These are phyloP conservation scores for Leishmania gerbilli DNA, from an alignment of 208 protist genomes.

Conservation along the genomic window DNA sequence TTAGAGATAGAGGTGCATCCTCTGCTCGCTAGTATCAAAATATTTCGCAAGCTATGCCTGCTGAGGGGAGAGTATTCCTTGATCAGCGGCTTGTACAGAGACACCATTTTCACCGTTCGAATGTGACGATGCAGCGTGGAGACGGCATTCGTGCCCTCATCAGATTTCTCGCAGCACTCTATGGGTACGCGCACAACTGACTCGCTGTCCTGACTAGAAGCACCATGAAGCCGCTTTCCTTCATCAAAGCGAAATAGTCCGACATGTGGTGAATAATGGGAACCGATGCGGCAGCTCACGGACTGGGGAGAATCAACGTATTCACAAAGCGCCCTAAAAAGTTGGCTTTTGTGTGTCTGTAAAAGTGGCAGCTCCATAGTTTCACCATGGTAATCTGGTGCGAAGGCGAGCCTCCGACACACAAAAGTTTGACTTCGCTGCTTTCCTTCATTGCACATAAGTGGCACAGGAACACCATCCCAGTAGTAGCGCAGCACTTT, in stretches of 20 bases:
- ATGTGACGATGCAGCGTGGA: constrained; percentile 39
- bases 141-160: constrained; percentile 17
- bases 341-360: constrained; percentile 11
- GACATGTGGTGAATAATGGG: constrained; percentile 87
- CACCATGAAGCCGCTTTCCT: neutral
- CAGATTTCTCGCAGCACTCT: constrained; percentile 54
- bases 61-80: constrained; percentile 56
- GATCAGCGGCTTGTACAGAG: constrained; percentile 75
- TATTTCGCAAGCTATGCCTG: constrained; percentile 52
- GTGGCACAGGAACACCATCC: constrained; percentile 83
- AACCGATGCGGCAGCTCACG: constrained; percentile 74
- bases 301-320: constrained; percentile 31
- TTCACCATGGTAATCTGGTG: constrained; percentile 77
- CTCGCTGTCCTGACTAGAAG: neutral
- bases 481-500: constrained; percentile 82
- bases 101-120: constrained; percentile 60
- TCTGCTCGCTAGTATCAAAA: constrained; percentile 68
- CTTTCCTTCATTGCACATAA: constrained; percentile 38
- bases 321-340: constrained; percentile 49
- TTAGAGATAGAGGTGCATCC: constrained; percentile 44
- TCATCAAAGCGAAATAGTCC: constrained; percentile 62
- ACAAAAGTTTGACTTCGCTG: constrained; percentile 53
- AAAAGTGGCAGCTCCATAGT: constrained; percentile 37
- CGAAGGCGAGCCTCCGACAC: constrained; percentile 62
- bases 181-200: constrained; percentile 54